phyloP scores from a whole-genome alignment of 768 basidiomycete species.

The Suillus fuscotomentosus region DNA sequence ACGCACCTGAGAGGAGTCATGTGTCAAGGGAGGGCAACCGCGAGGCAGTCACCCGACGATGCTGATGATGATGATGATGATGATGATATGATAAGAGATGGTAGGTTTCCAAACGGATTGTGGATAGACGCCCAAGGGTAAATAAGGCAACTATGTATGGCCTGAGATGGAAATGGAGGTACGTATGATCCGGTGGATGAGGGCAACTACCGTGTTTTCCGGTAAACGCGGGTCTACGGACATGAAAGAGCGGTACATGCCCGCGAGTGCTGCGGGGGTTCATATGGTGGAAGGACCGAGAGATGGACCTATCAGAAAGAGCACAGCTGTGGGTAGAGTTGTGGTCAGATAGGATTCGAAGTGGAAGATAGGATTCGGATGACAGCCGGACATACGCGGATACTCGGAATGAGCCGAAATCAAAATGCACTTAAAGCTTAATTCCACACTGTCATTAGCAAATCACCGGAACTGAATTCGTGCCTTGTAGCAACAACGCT shows the following conservation, averaged over 20 bases:
- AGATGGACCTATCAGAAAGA: conserved; percentile 1
- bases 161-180: conserved; percentile 9
- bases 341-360: conserved; percentile 8
- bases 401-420: conserved; percentile 23
- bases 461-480: conserved; percentile 24
- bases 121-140: conserved; percentile 12
- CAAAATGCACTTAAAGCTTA: conserved; percentile 31
- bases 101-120: conserved; percentile 3
- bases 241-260: conserved; percentile 26
- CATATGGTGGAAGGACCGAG: conserved; percentile 9
- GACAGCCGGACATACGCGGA: conserved; percentile 32
- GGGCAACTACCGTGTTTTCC: conserved; percentile 23
- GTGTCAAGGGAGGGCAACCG: conserved; percentile 24
- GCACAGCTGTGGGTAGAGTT: not conserved
- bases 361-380: too few species aligned
- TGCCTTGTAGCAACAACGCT: conserved; percentile 1
- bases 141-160: conserved; percentile 4
- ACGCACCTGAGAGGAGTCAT: conserved; percentile 26
- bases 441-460: conserved; percentile 25
- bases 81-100: conserved; percentile 9
- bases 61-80: conserved; percentile 12
- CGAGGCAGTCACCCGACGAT: conserved; percentile 19
- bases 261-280: conserved; percentile 2
- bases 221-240: conserved; percentile 32
- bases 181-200: conserved; percentile 30